phyloP scores from a whole-genome alignment of 192 early-diverging fungal genomes.

The Gorgonomyces haynaldii region DNA sequence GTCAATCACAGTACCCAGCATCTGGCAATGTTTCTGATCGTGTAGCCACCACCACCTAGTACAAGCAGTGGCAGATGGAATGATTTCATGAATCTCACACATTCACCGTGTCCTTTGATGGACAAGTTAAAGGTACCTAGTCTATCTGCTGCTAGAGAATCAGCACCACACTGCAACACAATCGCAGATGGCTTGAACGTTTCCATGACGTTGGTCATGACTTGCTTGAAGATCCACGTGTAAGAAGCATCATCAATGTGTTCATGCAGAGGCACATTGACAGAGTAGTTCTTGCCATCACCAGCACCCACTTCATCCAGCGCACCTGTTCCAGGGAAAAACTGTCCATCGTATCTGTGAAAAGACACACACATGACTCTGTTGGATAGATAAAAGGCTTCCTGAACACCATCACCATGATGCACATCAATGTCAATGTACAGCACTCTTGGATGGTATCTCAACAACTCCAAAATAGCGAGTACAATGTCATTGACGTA shows the following conservation, averaged over 20 bases:
- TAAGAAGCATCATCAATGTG: slow-evolving; percentile 92
- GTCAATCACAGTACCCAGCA: slow-evolving; percentile 85
- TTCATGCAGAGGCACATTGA: slow-evolving; percentile 91
- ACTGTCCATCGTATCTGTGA: slow-evolving; percentile 87
- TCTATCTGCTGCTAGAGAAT: slow-evolving; percentile 85
- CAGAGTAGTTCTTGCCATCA: slow-evolving; percentile 80
- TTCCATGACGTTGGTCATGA: slow-evolving; percentile 80
- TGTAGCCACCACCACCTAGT: slow-evolving; percentile 95
- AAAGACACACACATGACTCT: slow-evolving; percentile 94
- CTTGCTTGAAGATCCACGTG: slow-evolving; percentile 77
- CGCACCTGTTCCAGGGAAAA: slow-evolving; percentile 93
- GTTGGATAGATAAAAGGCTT: slow-evolving; percentile 86
- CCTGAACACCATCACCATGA: slow-evolving; percentile 78
- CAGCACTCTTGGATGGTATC: slow-evolving; percentile 74
- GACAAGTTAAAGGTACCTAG: slow-evolving; percentile 91
- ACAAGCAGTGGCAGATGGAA: slow-evolving; percentile 88
- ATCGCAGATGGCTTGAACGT: slow-evolving; percentile 84
- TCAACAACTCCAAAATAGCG: slow-evolving; percentile 78
- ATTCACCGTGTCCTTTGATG: slow-evolving; percentile 87
- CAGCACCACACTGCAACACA: slow-evolving; percentile 93
- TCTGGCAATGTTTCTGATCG: slow-evolving; percentile 80
- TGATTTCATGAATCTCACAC: slow-evolving; percentile 81
- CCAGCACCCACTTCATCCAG: slow-evolving; percentile 78
- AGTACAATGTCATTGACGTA: slow-evolving; percentile 98
- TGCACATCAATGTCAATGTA: slow-evolving; percentile 99